A percentile compares a stretch with the other conserved stretches of the same genome.
These are phyloP conservation scores for Thielaviopsis musarum DNA, from an alignment of 2,329 filamentous ascomycete species.

Conservation along the genomic window DNA sequence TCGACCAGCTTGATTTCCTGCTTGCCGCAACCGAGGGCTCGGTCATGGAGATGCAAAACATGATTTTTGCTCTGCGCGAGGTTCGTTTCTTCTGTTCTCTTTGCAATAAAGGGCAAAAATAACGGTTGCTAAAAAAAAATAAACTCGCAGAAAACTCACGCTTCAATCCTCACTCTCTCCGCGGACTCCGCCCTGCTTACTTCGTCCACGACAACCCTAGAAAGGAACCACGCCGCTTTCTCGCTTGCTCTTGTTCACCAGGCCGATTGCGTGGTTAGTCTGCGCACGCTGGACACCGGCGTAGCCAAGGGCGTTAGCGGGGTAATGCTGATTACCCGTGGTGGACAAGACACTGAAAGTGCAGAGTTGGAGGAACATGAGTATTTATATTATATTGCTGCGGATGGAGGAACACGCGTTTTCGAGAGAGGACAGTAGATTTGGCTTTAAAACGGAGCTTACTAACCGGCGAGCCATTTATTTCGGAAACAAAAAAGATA, in stretches of 20 bases:
- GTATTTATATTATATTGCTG: slow-evolving; percentile 62
- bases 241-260: slow-evolving; percentile 56
- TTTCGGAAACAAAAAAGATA: not conserved
- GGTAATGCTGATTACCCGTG: slow-evolving; percentile 58
- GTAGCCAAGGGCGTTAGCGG: slow-evolving; percentile 84
- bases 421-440: slow-evolving; percentile 55
- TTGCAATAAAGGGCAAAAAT: too few species aligned
- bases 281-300: slow-evolving; percentile 69
- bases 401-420: slow-evolving; percentile 64
- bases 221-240: slow-evolving; percentile 55
- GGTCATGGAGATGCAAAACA: slow-evolving; percentile 32
- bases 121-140: too few species aligned
- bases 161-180: slow-evolving; percentile 49
- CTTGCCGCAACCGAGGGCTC: slow-evolving; percentile 39
- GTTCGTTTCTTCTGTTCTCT: slow-evolving; percentile 27
- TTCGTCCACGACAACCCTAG: slow-evolving; percentile 43
- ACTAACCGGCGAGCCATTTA: too few species aligned
- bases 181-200: slow-evolving; percentile 58
- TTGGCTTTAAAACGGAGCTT: too few species aligned
- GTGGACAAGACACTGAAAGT: slow-evolving; percentile 21
- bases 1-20: slow-evolving; percentile 50
- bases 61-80: slow-evolving; percentile 44
- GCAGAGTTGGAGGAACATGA: slow-evolving; percentile 42
- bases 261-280: slow-evolving; percentile 52
- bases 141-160: slow-evolving; percentile 37